Evolutionary conservation across 1,284 basidiomycete genomes (phyloP).

Genomic region (Boletus sp.): DNA sequence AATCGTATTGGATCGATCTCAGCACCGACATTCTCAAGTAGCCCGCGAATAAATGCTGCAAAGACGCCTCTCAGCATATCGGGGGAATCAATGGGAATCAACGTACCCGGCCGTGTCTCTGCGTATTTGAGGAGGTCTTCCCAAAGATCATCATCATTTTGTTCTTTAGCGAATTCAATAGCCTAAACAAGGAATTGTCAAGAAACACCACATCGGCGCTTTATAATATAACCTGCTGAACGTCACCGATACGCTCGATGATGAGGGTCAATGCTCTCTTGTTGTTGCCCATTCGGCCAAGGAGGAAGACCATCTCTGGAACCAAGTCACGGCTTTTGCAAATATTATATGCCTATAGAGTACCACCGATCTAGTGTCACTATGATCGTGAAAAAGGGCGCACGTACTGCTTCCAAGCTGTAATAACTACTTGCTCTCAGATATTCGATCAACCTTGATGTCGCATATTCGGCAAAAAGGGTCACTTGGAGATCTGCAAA

Average conservation of each 20-base stretch:
- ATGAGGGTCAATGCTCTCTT: slow-evolving; percentile 94
- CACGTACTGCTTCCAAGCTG: slow-evolving; percentile 78
- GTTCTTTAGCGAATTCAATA: slow-evolving; percentile 98
- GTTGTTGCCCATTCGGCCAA: slow-evolving; percentile 98
- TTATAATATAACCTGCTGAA: slow-evolving; percentile 66
- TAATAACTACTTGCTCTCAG: slow-evolving; percentile 92
- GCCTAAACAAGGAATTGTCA: slow-evolving; percentile 55
- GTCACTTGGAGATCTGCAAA: slow-evolving; percentile 91
- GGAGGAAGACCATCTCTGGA: slow-evolving; percentile 96
- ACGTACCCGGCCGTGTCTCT: slow-evolving; percentile 84
- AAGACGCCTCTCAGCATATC: background rate
- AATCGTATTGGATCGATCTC: slow-evolving; percentile 96
- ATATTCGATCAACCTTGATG: slow-evolving; percentile 83
- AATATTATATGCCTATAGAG: slow-evolving; percentile 78
- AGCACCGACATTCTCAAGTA: slow-evolving; percentile 94
- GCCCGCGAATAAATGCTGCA: slow-evolving; percentile 88
- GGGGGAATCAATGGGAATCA: background rate
- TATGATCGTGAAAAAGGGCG: background rate
- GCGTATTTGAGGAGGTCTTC: slow-evolving; percentile 95
- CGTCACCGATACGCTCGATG: slow-evolving; percentile 94
- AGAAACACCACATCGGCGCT: background rate
- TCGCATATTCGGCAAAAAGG: slow-evolving; percentile 90
- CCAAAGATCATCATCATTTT: slow-evolving; percentile 97
- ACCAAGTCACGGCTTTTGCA: slow-evolving; percentile 89
- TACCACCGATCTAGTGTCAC: background rate